phyloP scores from a whole-genome alignment of 2,329 filamentous ascomycete genomes.

The Clathrospora elynae region DNA sequence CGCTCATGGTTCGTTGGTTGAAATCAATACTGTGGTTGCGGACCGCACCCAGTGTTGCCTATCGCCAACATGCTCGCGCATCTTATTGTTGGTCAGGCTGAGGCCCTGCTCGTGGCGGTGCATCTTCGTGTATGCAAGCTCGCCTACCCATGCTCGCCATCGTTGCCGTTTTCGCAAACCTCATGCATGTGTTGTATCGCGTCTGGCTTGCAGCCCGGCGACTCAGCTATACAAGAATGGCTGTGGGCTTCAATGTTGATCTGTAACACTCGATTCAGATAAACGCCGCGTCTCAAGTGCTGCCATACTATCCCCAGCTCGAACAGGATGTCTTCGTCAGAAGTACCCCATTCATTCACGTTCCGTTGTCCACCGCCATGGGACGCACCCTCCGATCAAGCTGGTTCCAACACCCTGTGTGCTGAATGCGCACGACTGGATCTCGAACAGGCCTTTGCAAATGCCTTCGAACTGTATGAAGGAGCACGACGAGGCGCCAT shows the following conservation, averaged over 20 bases:
- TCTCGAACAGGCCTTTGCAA: conserved; percentile 1
- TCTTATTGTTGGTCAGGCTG: neutral
- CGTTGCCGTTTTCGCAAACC: neutral
- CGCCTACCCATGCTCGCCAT: conserved; percentile 3
- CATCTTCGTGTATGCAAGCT: neutral
- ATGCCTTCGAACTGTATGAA: conserved; percentile 2
- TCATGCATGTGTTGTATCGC: neutral
- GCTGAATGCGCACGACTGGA: neutral
- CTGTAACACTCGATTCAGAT: no score
- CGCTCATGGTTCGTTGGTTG: neutral
- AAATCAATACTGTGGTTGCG: neutral
- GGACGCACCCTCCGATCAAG: neutral
- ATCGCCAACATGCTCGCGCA: neutral
- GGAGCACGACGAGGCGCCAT: neutral
- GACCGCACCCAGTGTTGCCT: no score
- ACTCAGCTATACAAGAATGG: neutral
- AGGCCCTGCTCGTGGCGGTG: neutral
- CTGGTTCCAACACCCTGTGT: neutral
- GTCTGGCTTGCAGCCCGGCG: neutral
- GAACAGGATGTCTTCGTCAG: neutral
- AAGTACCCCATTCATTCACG: neutral
- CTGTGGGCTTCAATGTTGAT: no score
- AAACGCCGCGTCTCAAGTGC: no score
- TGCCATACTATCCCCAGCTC: neutral
- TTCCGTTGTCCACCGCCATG: conserved; percentile 2